phyloP scores from a whole-genome alignment of 2,329 filamentous ascomycete genomes.

The Paecilomyces sp. region DNA sequence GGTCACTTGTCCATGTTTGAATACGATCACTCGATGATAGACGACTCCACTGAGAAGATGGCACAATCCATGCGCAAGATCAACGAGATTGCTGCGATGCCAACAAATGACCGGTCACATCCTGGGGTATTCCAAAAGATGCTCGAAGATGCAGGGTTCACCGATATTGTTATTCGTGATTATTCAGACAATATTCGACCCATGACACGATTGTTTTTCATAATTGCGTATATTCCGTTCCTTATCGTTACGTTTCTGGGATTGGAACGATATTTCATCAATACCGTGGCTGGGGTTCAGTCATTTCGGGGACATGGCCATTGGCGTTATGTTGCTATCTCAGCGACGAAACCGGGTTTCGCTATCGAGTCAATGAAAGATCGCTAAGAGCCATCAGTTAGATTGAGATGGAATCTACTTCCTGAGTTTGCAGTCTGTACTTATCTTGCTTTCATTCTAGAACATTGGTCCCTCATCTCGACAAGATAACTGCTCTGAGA shows the following conservation, averaged over 20 bases:
- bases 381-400: neutral
- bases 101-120: conserved; percentile 33
- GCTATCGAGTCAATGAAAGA: neutral
- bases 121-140: conserved; percentile 34
- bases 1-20: conserved; percentile 42
- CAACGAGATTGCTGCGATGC: conserved; percentile 42
- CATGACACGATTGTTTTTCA: conserved; percentile 43
- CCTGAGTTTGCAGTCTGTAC: too few relatives aligned
- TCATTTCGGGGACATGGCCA: conserved; percentile 24
- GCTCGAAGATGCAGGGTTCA: conserved; percentile 37
- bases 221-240: conserved; percentile 42
- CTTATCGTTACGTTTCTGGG: conserved; percentile 37
- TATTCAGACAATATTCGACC: conserved; percentile 42
- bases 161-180: conserved; percentile 38
- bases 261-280: conserved; percentile 42
- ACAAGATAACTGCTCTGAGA: too few relatives aligned
- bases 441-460: too few relatives aligned
- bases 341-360: conserved; percentile 13
- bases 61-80: conserved; percentile 28
- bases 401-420: too few relatives aligned
- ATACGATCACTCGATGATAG: conserved; percentile 36
- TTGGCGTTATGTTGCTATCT: conserved; percentile 21
- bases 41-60: conserved; percentile 17
- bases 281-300: conserved; percentile 40
- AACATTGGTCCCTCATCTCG: too few relatives aligned